phyloP scores from a whole-genome alignment of 176 grass and related monocot species.

The Oryza australiensis region DNA sequence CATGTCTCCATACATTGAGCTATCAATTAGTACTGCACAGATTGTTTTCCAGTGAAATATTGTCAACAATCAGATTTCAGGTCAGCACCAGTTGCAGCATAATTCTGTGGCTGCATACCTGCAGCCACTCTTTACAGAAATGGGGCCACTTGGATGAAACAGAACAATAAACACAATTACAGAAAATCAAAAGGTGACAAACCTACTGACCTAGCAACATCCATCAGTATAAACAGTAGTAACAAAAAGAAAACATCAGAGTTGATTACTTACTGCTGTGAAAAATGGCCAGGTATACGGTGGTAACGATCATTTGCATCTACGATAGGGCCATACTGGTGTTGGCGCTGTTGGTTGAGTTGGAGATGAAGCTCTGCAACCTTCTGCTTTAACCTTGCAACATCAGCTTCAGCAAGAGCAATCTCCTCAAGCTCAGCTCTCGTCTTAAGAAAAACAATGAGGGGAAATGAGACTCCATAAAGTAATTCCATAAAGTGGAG shows the following conservation, averaged over 20 bases:
- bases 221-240: not conserved
- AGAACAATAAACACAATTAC: slow-evolving; percentile 17
- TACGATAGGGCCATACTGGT: slow-evolving; percentile 65
- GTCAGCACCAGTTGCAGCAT: not conserved
- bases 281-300: slow-evolving; percentile 62
- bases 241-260: not conserved
- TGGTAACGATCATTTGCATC: slow-evolving; percentile 64
- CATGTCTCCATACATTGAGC: not conserved
- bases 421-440: slow-evolving; percentile 96
- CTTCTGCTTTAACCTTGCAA: slow-evolving; percentile 95
- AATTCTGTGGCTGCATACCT: slow-evolving; percentile 2
- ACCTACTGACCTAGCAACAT: slow-evolving; percentile 20
- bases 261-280: slow-evolving; percentile 75
- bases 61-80: not conserved
- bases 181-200: slow-evolving; percentile 9
- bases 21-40: slow-evolving; percentile 21
- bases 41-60: not conserved
- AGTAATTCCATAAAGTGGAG: slow-evolving; percentile 24
- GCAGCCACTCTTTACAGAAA: slow-evolving; percentile 1
- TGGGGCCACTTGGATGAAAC: slow-evolving; percentile 8
- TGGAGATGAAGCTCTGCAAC: slow-evolving; percentile 95
- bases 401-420: slow-evolving; percentile 89
- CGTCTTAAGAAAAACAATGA: slow-evolving; percentile 61
- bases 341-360: slow-evolving; percentile 89
- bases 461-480: slow-evolving; percentile 29